Evolutionary conservation across 495 filamentous ascomycete species (phyloP).

Genomic region (Tuber aestivum): DNA sequence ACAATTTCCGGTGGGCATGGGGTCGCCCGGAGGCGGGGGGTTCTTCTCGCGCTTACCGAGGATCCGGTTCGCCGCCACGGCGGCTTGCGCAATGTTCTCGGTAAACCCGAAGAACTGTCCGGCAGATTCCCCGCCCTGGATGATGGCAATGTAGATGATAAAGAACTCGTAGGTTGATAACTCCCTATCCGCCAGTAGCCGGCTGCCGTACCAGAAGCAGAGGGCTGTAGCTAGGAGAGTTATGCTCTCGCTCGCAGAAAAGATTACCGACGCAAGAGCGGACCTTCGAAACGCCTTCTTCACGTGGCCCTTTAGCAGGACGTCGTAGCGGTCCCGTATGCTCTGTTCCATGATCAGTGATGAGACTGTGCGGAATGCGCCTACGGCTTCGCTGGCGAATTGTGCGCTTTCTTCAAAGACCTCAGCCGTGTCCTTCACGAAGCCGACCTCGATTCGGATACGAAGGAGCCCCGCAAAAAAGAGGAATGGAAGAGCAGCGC

Average conservation of each 20-base stretch:
- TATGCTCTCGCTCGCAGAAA: slow-evolving; percentile 41
- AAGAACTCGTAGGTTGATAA: slow-evolving; percentile 51
- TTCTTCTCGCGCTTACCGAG: slow-evolving; percentile 26
- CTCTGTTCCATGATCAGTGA: slow-evolving; percentile 47
- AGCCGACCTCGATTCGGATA: slow-evolving; percentile 51
- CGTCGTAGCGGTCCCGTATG: slow-evolving; percentile 32
- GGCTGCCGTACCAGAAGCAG: slow-evolving; percentile 57
- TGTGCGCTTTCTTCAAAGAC: slow-evolving; percentile 42
- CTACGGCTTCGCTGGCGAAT: slow-evolving; percentile 52
- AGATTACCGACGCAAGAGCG: slow-evolving; percentile 26
- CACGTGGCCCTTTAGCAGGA: slow-evolving; percentile 42
- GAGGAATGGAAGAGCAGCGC: slow-evolving; percentile 51
- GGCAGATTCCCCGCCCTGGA: slow-evolving; percentile 54
- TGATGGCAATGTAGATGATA: slow-evolving; percentile 55
- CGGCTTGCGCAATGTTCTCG: slow-evolving; percentile 47
- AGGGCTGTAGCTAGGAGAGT: slow-evolving; percentile 51
- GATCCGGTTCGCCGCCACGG: slow-evolving; percentile 46
- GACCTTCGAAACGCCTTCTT: slow-evolving; percentile 43
- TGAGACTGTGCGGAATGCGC: slow-evolving; percentile 53
- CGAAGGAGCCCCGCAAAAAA: slow-evolving; percentile 51
- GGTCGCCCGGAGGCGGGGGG: slow-evolving; percentile 27
- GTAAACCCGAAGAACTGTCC: slow-evolving; percentile 53
- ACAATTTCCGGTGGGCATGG: slow-evolving; percentile 28
- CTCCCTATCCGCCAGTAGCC: slow-evolving; percentile 51
- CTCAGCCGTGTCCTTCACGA: slow-evolving; percentile 51